Conservation (phyloP, 1,284 basidiomycete species). For the Cutaneotrichosporon curvatum region DNA sequence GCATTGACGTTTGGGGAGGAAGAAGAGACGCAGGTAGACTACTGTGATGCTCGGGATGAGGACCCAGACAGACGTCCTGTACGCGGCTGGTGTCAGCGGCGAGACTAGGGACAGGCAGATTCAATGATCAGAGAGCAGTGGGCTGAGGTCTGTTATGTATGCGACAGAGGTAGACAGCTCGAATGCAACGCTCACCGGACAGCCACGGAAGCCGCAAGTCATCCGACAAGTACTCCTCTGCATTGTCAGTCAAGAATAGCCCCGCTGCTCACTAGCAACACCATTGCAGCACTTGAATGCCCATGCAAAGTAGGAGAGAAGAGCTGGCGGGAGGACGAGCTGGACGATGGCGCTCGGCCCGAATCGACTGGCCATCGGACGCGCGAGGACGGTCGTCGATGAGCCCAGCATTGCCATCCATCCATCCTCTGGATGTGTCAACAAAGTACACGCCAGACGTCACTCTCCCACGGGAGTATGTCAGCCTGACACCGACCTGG, state of each 20-base stretch:
- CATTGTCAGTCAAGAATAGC: neutral
- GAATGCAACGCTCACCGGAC: neutral
- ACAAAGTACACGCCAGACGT: no score
- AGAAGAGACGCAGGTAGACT: slow-evolving; percentile 33
- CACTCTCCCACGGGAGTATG: neutral
- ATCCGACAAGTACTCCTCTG: neutral
- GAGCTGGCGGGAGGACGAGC: slow-evolving; percentile 32
- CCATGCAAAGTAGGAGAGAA: slow-evolving; percentile 30
- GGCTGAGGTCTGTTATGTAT: neutral
- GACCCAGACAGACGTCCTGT: slow-evolving; percentile 13
- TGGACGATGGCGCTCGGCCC: slow-evolving; percentile 11
- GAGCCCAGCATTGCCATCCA: no score
- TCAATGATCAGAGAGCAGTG: neutral
- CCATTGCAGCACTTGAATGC: slow-evolving; percentile 24
- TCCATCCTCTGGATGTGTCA: no score
- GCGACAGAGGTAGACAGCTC: neutral
- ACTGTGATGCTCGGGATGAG: slow-evolving; percentile 19
- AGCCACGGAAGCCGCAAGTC: neutral
- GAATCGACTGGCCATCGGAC: no score
- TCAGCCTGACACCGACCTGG: neutral
- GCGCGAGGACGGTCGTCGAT: no score
- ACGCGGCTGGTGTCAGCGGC: slow-evolving; percentile 13
- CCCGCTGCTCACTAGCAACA: slow-evolving; percentile 23
- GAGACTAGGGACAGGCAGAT: no score
- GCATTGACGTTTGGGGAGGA: slow-evolving; percentile 30